Evolutionary conservation across 257 asterid genomes (phyloP).

Genomic region (Sherardia arvensis): DNA sequence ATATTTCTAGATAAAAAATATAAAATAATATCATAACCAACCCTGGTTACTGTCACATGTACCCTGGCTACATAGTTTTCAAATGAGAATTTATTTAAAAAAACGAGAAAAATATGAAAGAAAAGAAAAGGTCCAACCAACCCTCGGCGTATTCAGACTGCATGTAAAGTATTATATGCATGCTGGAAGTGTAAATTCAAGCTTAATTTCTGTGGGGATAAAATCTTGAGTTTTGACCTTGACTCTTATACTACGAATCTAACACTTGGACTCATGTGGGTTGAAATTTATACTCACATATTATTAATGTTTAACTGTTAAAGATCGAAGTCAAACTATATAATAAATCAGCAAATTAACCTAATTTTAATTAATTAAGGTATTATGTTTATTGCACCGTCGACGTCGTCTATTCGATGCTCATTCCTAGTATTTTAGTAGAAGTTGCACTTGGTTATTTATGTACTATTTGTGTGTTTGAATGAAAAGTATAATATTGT

Average conservation of each 20-base stretch:
- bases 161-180: background rate
- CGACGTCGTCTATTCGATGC: background rate
- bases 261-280: constrained; percentile 8
- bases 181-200: background rate
- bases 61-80: too few relatives aligned
- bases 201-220: background rate
- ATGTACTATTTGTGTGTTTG: too few relatives aligned
- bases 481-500: too few relatives aligned
- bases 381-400: background rate
- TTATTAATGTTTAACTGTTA: background rate
- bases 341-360: background rate
- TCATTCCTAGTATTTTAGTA: background rate
- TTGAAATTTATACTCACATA: background rate
- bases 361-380: background rate
- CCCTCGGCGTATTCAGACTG: background rate
- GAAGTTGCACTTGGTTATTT: background rate
- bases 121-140: background rate
- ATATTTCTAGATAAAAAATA: background rate
- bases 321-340: background rate
- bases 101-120: background rate
- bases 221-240: constrained; percentile 1
- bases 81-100: background rate
- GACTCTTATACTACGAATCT: background rate
- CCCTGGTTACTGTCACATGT: background rate
- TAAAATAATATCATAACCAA: background rate